A percentile compares a stretch with the other conserved stretches of the same genome.
Evolutionary conservation across 306 rosid species (phyloP).

Genomic region (Malus sylvestris): DNA sequence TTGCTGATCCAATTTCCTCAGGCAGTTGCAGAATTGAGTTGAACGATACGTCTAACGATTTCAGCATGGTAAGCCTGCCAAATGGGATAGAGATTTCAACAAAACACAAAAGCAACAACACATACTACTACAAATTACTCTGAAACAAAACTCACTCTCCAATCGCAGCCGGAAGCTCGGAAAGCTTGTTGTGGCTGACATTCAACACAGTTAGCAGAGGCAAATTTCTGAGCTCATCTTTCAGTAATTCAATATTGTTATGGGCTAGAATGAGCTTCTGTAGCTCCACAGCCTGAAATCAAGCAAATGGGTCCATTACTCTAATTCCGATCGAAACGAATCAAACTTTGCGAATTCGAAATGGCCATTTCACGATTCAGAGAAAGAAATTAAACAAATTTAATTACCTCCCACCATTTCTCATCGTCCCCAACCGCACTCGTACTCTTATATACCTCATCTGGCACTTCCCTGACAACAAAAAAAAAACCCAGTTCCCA

Average conservation of each 20-base stretch:
- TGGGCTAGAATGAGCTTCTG: conserved; percentile 87
- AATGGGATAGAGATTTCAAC: background rate
- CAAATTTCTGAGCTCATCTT: conserved; percentile 65
- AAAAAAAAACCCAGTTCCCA: background rate
- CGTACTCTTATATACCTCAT: conserved; percentile 65
- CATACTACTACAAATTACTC: background rate
- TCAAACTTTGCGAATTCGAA: background rate
- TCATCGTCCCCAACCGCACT: conserved; percentile 58
- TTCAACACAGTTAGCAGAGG: conserved; percentile 60
- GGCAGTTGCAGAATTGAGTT: conserved; percentile 52
- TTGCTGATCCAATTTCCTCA: conserved; percentile 71
- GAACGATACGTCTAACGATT: conserved; percentile 70
- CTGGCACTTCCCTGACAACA: conserved; percentile 59
- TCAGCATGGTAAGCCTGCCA: conserved; percentile 63
- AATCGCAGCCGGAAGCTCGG: conserved; percentile 67
- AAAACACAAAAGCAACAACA: background rate
- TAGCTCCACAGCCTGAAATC: conserved; percentile 76
- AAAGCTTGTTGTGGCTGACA: conserved; percentile 74
- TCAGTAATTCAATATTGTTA: conserved; percentile 53
- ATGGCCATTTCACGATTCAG: background rate
- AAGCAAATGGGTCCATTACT: background rate
- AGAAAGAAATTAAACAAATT: background rate
- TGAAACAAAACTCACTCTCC: conserved; percentile 69
- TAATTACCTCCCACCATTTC: conserved; percentile 93
- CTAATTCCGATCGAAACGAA: background rate